Evolutionary conservation across 345 rosid genomes (phyloP).

Genomic region (Aegle marmelos): DNA sequence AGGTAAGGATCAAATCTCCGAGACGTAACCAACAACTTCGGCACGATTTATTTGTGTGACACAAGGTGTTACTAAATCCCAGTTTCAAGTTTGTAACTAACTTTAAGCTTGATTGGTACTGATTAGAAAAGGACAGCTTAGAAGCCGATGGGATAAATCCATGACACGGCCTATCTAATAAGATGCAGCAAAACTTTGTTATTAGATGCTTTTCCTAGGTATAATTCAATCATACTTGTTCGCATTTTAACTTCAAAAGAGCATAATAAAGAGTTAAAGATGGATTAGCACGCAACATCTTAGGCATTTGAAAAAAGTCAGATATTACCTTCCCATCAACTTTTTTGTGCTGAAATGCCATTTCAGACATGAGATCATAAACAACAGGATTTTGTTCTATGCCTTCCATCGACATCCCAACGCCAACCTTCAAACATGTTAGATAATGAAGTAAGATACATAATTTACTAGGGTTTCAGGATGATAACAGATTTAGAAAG

Average conservation of each 20-base stretch:
- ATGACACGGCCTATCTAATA: background rate
- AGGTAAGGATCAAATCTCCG: background rate
- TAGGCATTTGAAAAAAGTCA: background rate
- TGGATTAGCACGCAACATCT: background rate
- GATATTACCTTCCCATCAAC: constrained; percentile 58
- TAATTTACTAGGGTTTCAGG: background rate
- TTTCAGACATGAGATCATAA: constrained; percentile 75
- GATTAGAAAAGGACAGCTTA: background rate
- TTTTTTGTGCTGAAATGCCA: constrained; percentile 61
- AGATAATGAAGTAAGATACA: constrained; percentile 9
- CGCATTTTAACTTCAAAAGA: background rate
- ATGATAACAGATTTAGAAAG: background rate
- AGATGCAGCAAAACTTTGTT: background rate
- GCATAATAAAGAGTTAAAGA: background rate
- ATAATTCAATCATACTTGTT: background rate
- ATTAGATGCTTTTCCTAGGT: background rate
- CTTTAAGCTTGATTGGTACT: background rate
- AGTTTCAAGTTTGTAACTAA: background rate
- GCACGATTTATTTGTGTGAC: background rate
- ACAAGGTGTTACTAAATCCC: background rate
- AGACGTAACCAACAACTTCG: background rate
- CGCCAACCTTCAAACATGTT: constrained; percentile 52
- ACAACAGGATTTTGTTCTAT: constrained; percentile 78
- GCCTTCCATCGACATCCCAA: constrained; percentile 84
- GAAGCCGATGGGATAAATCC: constrained; percentile 1